These are phyloP conservation scores for Meira nashicola DNA, from an alignment of 1,284 basidiomycete genomes.

Conservation along the genomic window DNA sequence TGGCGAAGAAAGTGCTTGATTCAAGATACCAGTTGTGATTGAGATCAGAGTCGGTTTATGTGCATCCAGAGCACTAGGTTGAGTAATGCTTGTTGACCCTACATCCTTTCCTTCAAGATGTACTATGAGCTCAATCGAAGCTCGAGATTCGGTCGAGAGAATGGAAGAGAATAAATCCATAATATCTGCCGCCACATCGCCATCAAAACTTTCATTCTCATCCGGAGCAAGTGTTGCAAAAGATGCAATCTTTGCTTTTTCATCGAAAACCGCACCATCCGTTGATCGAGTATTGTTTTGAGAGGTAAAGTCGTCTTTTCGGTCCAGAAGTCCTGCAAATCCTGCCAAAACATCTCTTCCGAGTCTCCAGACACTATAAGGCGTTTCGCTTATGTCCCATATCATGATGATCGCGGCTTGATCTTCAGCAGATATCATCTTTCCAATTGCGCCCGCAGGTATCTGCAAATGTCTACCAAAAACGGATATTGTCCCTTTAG, in stretches of 20 bases:
- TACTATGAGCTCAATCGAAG: conserved; percentile 65
- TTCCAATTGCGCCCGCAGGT: conserved; percentile 65
- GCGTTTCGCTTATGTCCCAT: conserved; percentile 70
- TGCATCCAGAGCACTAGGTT: not conserved
- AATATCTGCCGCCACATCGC: conserved; percentile 66
- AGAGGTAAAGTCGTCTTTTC: not conserved
- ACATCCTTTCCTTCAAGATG: conserved; percentile 58
- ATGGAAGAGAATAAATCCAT: conserved; percentile 73
- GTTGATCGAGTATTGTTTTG: not conserved
- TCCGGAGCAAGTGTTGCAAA: conserved; percentile 13
- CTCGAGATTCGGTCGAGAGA: conserved; percentile 64
- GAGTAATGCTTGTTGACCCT: not conserved
- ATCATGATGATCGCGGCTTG: conserved; percentile 62
- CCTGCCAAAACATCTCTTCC: conserved; percentile 70
- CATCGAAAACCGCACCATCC: conserved; percentile 10
- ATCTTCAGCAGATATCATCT: conserved; percentile 64
- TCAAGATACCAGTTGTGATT: conserved; percentile 74
- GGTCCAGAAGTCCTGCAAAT: conserved; percentile 52
- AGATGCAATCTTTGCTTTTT: not conserved
- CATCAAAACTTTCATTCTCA: not conserved
- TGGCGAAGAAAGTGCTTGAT: conserved; percentile 66
- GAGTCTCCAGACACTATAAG: conserved; percentile 68
- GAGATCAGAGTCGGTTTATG: conserved; percentile 64
- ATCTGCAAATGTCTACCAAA: conserved; percentile 68
- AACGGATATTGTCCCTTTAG: conserved; percentile 64